Evolutionary conservation across 805 yeast species (phyloP).

Genomic region (Isabelozyma pseudorhagii): DNA sequence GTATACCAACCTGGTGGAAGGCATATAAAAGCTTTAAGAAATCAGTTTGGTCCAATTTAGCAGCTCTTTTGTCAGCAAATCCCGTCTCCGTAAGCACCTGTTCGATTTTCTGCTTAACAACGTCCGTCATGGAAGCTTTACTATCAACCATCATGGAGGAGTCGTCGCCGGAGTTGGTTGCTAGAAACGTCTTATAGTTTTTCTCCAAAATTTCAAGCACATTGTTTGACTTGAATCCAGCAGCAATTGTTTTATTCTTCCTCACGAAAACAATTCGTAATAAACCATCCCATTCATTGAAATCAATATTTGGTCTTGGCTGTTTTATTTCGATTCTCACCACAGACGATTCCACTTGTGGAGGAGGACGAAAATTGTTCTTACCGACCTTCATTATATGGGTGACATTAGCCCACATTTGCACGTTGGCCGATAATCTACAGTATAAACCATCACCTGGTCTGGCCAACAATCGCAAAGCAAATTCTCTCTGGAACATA

Average conservation of each 20-base stretch:
- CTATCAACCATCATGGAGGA: constrained; percentile 40
- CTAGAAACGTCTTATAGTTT: constrained; percentile 78
- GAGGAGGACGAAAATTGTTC: constrained; percentile 97
- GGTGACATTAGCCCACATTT: constrained; percentile 99
- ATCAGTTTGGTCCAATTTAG: constrained; percentile 94
- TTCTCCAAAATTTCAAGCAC: constrained; percentile 79
- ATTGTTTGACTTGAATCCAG: constrained; percentile 84
- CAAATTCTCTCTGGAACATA: constrained; percentile 98
- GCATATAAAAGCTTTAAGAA: constrained; percentile 83
- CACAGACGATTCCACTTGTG: constrained; percentile 95
- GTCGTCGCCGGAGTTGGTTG: constrained; percentile 45
- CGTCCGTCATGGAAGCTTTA: constrained; percentile 35
- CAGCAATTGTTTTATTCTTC: constrained; percentile 88
- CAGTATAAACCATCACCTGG: constrained; percentile 96
- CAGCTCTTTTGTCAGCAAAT: constrained; percentile 80
- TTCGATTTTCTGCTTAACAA: constrained; percentile 68
- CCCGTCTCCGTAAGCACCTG: constrained; percentile 78
- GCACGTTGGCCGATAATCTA: constrained; percentile 92
- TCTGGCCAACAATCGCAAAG: constrained; percentile 85
- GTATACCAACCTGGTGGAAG: constrained; percentile 95
- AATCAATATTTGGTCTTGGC: constrained; percentile 94
- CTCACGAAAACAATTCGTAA: constrained; percentile 88
- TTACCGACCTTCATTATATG: constrained; percentile 98
- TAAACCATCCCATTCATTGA: constrained; percentile 95
- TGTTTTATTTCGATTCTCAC: constrained; percentile 87